Conservation (phyloP, 1,284 basidiomycete genomes). For the Heterobasidion irregulare region DNA sequence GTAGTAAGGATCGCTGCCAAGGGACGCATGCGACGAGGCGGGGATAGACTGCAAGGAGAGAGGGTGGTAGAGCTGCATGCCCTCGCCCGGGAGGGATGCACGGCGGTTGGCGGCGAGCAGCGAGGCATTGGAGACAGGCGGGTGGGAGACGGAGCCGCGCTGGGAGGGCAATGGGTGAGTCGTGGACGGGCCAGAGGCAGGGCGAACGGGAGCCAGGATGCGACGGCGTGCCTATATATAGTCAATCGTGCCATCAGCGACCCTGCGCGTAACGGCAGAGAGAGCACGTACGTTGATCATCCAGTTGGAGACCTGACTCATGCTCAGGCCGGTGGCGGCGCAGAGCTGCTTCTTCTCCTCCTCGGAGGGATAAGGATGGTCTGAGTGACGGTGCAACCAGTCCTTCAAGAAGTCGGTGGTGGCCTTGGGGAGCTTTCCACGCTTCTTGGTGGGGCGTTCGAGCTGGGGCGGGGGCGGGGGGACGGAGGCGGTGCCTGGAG, state of each 20-base stretch:
- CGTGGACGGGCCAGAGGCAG: slow-evolving; percentile 66
- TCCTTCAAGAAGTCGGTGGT: slow-evolving; percentile 85
- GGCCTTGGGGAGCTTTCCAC: slow-evolving; percentile 84
- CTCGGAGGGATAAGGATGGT: slow-evolving; percentile 86
- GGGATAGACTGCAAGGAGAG: slow-evolving; percentile 57
- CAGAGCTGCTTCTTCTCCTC: slow-evolving; percentile 88
- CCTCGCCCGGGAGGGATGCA: slow-evolving; percentile 42
- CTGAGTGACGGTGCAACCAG: slow-evolving; percentile 85
- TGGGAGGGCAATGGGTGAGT: slow-evolving; percentile 51
- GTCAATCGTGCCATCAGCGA: slow-evolving; percentile 3
- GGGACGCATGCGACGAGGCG: slow-evolving; percentile 7
- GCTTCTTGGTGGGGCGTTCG: slow-evolving; percentile 67
- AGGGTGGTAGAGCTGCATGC: slow-evolving; percentile 63
- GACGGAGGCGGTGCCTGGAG: slow-evolving; percentile 35
- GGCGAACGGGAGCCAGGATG: slow-evolving; percentile 73
- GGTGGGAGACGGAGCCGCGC: slow-evolving; percentile 35
- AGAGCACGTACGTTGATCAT: slow-evolving; percentile 71
- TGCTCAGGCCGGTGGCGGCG: slow-evolving; percentile 76
- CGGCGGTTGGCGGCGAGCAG: slow-evolving; percentile 15
- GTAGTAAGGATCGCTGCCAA: slow-evolving; percentile 11
- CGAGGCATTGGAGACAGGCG: slow-evolving; percentile 17
- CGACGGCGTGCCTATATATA: slow-evolving; percentile 59
- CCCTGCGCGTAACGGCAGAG: background rate
- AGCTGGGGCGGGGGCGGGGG: slow-evolving; percentile 47
- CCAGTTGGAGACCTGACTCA: slow-evolving; percentile 87